phyloP scores from a whole-genome alignment of 1,139 yeast genomes.

The Suhomyces bokatorum region DNA sequence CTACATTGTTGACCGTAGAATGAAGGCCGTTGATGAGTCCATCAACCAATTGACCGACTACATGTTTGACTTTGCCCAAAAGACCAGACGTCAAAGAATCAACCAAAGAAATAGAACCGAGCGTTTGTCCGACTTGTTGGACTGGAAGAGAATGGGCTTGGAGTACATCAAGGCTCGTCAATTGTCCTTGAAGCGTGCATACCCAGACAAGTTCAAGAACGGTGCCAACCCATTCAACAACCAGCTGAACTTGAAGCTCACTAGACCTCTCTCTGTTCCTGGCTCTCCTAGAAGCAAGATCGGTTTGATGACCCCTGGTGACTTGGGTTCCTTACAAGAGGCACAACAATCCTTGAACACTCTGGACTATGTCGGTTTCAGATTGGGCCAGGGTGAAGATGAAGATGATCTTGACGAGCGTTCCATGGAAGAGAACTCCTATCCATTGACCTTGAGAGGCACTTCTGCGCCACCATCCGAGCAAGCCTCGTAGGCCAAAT shows the following conservation, averaged over 20 bases:
- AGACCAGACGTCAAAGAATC: slow-evolving; percentile 94
- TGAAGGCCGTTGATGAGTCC: slow-evolving; percentile 91
- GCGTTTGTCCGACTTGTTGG: slow-evolving; percentile 85
- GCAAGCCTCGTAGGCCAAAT: slow-evolving; percentile 2
- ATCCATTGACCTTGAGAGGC: slow-evolving; percentile 50
- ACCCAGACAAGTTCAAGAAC: slow-evolving; percentile 78
- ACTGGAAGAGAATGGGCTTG: slow-evolving; percentile 97
- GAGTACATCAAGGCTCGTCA: slow-evolving; percentile 96
- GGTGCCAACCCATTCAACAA: slow-evolving; percentile 63
- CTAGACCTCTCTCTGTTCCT: slow-evolving; percentile 92
- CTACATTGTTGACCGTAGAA: slow-evolving; percentile 92
- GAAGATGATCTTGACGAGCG: slow-evolving; percentile 49
- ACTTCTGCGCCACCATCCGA: slow-evolving; percentile 42
- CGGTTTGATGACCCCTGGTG: slow-evolving; percentile 94
- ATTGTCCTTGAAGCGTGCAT: slow-evolving; percentile 87
- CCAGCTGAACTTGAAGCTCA: slow-evolving; percentile 62
- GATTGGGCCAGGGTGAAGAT: slow-evolving; percentile 53
- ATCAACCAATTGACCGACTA: slow-evolving; percentile 86
- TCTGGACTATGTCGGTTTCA: slow-evolving; percentile 81
- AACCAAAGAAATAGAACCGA: slow-evolving; percentile 98
- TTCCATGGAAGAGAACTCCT: slow-evolving; percentile 40
- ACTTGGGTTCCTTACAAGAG: slow-evolving; percentile 93
- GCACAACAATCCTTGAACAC: slow-evolving; percentile 71
- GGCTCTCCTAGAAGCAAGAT: slow-evolving; percentile 78
- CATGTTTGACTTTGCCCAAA: slow-evolving; percentile 85